phyloP scores from a whole-genome alignment of 1,139 yeast species.

The Sugiyamaella grinbergsii region DNA sequence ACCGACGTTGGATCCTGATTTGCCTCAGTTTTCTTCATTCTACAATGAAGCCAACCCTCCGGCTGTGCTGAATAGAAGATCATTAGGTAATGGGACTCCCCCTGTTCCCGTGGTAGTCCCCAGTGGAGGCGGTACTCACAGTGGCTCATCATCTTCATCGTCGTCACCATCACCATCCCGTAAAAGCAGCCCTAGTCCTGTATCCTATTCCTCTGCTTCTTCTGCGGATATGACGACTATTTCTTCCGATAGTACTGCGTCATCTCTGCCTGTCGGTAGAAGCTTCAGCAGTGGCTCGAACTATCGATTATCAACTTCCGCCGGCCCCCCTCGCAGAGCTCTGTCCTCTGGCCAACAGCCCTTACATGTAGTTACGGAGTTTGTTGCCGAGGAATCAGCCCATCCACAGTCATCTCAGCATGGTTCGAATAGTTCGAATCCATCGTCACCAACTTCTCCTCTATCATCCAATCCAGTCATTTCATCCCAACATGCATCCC shows the following conservation, averaged over 20 bases:
- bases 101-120: slow-evolving; percentile 15
- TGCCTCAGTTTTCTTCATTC: slow-evolving; percentile 39
- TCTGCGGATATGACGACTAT: slow-evolving; percentile 3
- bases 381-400: neutral
- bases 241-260: neutral
- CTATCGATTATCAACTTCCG: slow-evolving; percentile 7
- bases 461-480: slow-evolving; percentile 19
- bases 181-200: slow-evolving; percentile 14
- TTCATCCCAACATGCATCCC: slow-evolving; percentile 37
- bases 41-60: slow-evolving; percentile 21
- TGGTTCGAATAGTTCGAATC: neutral
- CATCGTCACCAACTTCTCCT: neutral
- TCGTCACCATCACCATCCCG: slow-evolving; percentile 20
- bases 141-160: slow-evolving; percentile 18
- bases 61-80: slow-evolving; percentile 20
- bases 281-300: slow-evolving; percentile 12
- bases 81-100: slow-evolving; percentile 19
- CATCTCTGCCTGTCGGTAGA: slow-evolving; percentile 8
- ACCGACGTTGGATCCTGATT: slow-evolving; percentile 50
- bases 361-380: slow-evolving; percentile 9
- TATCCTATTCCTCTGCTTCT: slow-evolving; percentile 11
- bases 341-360: slow-evolving; percentile 15
- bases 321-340: slow-evolving; percentile 9
- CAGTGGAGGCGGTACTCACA: slow-evolving; percentile 8
- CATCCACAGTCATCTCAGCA: neutral